A percentile compares a stretch with the other conserved stretches of the same genome.
These are phyloP conservation scores for Leucaena leucocephala DNA, from an alignment of 306 rosid species.

Conservation along the genomic window DNA sequence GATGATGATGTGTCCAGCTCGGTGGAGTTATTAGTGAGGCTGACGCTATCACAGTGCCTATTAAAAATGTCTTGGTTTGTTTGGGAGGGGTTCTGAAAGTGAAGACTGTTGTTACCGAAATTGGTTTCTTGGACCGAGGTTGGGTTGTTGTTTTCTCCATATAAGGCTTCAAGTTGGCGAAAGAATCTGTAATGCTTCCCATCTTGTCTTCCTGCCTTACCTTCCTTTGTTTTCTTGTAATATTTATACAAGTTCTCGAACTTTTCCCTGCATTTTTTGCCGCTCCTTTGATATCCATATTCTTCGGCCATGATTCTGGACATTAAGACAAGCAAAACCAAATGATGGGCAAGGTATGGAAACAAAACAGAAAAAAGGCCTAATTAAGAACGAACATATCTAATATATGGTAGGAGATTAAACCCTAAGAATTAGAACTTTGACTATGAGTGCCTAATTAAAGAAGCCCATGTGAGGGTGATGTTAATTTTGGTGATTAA, in stretches of 20 bases:
- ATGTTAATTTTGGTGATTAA: constrained; percentile 19
- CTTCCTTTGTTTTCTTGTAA: constrained; percentile 97
- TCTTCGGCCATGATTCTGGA: constrained; percentile 88
- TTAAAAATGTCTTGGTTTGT: constrained; percentile 50
- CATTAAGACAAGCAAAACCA: background rate
- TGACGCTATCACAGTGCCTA: constrained; percentile 58
- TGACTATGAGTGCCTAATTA: background rate
- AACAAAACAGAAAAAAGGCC: background rate
- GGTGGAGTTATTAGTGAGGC: constrained; percentile 75
- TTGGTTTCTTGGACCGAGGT: constrained; percentile 56
- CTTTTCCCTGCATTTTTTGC: constrained; percentile 96
- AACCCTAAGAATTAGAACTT: constrained; percentile 48
- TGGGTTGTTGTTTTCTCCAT: constrained; percentile 69
- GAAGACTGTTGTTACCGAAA: constrained; percentile 34
- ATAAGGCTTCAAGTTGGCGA: constrained; percentile 97
- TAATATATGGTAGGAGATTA: background rate
- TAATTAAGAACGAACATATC: background rate
- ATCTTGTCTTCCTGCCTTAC: constrained; percentile 94
- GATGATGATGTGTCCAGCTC: constrained; percentile 75
- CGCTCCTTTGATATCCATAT: constrained; percentile 95
- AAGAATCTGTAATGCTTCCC: constrained; percentile 97
- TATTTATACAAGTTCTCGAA: constrained; percentile 93
- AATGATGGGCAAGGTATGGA: constrained; percentile 1
- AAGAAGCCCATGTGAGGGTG: constrained; percentile 23
- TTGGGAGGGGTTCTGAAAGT: constrained; percentile 43